Evolutionary conservation across 768 basidiomycete genomes (phyloP).

Genomic region (Jaapia argillacea): DNA sequence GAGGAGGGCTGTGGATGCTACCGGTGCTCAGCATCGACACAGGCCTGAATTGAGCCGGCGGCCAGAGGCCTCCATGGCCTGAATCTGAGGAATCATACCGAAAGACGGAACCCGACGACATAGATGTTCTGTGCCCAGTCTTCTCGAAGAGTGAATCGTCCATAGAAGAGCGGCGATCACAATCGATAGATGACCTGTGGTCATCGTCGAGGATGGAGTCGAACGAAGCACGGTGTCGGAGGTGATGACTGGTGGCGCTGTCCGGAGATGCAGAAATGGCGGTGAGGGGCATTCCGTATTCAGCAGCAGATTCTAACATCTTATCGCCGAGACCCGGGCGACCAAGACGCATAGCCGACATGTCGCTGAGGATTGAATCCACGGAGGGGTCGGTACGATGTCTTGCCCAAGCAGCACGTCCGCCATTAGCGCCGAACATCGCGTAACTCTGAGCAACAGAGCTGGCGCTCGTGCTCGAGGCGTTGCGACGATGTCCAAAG

Average conservation of each 20-base stretch:
- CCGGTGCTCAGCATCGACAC: slow-evolving; percentile 51
- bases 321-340: slow-evolving; percentile 78
- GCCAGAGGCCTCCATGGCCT: slow-evolving; percentile 26
- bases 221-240: slow-evolving; percentile 31
- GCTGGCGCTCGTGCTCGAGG: slow-evolving; percentile 48
- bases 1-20: slow-evolving; percentile 35
- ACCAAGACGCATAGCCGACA: slow-evolving; percentile 43
- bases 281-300: slow-evolving; percentile 42
- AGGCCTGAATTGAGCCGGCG: slow-evolving; percentile 47
- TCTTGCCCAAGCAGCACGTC: slow-evolving; percentile 49
- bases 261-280: slow-evolving; percentile 59
- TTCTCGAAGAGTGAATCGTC: slow-evolving; percentile 57
- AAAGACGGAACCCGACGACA: slow-evolving; percentile 55
- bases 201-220: slow-evolving; percentile 62
- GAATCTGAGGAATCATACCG: slow-evolving; percentile 33
- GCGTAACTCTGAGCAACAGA: slow-evolving; percentile 51
- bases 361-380: slow-evolving; percentile 61
- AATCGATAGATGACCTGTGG: slow-evolving; percentile 15
- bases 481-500: slow-evolving; percentile 40
- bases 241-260: slow-evolving; percentile 12
- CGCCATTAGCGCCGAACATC: slow-evolving; percentile 39
- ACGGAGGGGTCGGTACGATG: slow-evolving; percentile 47
- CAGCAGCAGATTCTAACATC: slow-evolving; percentile 63
- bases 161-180: slow-evolving; percentile 25
- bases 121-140: slow-evolving; percentile 39